Evolutionary conservation across 106 monocot genomes (phyloP).

Genomic region (Allium sativum): DNA sequence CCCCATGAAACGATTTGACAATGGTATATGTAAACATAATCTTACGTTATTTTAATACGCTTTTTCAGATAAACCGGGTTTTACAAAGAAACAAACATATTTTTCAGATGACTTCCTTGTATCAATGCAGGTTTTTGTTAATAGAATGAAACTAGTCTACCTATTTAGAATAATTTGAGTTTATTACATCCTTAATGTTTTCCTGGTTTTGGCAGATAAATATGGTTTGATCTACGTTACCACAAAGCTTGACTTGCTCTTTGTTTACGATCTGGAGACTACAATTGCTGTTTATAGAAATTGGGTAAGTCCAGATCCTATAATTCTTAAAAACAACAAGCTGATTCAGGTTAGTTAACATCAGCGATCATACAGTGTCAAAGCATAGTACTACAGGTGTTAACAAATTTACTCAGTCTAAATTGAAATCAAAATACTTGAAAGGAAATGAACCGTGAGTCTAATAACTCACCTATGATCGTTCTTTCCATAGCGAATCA

Average conservation of each 20-base stretch:
- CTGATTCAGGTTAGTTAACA: too few relatives aligned
- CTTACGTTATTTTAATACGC: too few relatives aligned
- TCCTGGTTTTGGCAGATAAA: constrained; percentile 48
- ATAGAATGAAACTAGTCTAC: background rate
- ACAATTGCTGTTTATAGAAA: constrained; percentile 95
- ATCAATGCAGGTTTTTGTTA: constrained; percentile 87
- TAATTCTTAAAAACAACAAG: too few relatives aligned
- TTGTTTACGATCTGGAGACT: constrained; percentile 97
- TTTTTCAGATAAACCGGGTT: constrained; percentile 79
- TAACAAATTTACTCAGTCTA: too few relatives aligned
- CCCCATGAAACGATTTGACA: too few relatives aligned
- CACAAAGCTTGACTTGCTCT: constrained; percentile 91
- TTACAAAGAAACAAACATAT: constrained; percentile 95
- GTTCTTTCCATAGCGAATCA: too few relatives aligned
- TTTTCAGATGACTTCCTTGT: constrained; percentile 98
- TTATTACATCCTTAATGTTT: constrained; percentile 1
- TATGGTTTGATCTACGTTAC: constrained; percentile 91
- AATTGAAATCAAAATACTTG: too few relatives aligned
- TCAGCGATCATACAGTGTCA: too few relatives aligned
- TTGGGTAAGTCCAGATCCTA: constrained; percentile 94
- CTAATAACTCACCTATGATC: too few relatives aligned
- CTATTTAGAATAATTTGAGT: background rate
- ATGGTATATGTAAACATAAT: background rate
- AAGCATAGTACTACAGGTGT: too few relatives aligned
- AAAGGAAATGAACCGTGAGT: too few relatives aligned